phyloP scores from a whole-genome alignment of 2,329 filamentous ascomycete genomes.

The Pseudocercospora ulei region DNA sequence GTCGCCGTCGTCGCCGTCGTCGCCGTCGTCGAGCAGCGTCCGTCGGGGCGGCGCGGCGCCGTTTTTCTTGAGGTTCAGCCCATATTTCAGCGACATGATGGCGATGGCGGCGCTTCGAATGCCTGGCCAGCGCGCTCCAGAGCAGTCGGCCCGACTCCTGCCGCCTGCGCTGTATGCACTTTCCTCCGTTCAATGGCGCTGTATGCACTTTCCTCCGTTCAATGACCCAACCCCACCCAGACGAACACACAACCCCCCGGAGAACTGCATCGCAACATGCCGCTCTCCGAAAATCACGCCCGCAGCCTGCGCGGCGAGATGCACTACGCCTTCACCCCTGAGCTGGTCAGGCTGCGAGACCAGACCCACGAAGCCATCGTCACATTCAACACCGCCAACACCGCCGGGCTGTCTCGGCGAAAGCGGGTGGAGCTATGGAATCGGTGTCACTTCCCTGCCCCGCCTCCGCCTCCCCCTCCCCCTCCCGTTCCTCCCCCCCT shows the following conservation, averaged over 20 bases:
- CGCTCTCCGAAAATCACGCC: conserved; percentile 31
- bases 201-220: not conserved
- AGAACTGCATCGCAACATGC: conserved; percentile 12
- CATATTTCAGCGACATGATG: conserved; percentile 34
- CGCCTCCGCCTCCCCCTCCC: not conserved
- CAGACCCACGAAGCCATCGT: conserved; percentile 53
- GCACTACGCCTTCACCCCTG: conserved; percentile 63
- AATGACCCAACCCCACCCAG: not conserved
- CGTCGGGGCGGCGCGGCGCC: conserved; percentile 20
- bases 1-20: conserved; percentile 28
- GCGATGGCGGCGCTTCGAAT: conserved; percentile 8
- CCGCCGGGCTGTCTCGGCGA: conserved; percentile 50
- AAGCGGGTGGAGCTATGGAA: conserved; percentile 58
- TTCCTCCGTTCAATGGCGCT: not conserved
- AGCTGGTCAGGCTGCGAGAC: conserved; percentile 55
- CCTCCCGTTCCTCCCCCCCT: not conserved
- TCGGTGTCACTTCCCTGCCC: conserved; percentile 39
- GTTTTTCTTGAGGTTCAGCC: conserved; percentile 32
- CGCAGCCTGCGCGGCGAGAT: conserved; percentile 44
- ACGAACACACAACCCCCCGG: not conserved
- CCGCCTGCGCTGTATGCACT: not conserved
- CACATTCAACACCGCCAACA: conserved; percentile 54
- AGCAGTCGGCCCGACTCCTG: conserved; percentile 9
- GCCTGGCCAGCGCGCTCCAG: not conserved
- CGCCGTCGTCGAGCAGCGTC: conserved; percentile 27